These are phyloP conservation scores for Bipolaris oryzae DNA, from an alignment of 2,329 filamentous ascomycete genomes.

Conservation along the genomic window DNA sequence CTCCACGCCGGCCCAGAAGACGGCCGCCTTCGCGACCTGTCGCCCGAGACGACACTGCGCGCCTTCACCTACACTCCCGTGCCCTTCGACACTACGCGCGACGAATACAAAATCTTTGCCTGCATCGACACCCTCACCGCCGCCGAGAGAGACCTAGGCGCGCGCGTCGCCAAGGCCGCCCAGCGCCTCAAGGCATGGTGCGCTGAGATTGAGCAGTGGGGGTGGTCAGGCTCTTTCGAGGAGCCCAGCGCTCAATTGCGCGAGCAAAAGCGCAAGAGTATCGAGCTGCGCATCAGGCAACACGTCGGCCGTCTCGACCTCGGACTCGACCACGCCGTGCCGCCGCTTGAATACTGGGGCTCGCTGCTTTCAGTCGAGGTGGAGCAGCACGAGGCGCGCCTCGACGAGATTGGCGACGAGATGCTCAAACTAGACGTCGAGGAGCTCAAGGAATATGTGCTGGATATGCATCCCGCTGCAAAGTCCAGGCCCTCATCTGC, in stretches of 20 bases:
- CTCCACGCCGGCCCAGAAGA: slow-evolving; percentile 38
- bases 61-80: slow-evolving; percentile 53
- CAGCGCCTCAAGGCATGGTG: slow-evolving; percentile 76
- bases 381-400: slow-evolving; percentile 70
- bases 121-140: slow-evolving; percentile 69
- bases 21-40: slow-evolving; percentile 43
- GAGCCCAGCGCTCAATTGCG: slow-evolving; percentile 40
- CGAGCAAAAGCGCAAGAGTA: slow-evolving; percentile 37
- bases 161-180: slow-evolving; percentile 72
- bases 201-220: slow-evolving; percentile 70
- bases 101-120: slow-evolving; percentile 50
- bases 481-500: slow-evolving; percentile 55
- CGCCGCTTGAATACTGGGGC: slow-evolving; percentile 65
- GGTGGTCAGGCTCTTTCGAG: slow-evolving; percentile 61
- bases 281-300: slow-evolving; percentile 42
- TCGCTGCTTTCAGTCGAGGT: slow-evolving; percentile 71
- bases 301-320: slow-evolving; percentile 30
- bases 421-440: slow-evolving; percentile 77
- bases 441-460: slow-evolving; percentile 85
- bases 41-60: slow-evolving; percentile 52
- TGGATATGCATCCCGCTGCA: slow-evolving; percentile 72
- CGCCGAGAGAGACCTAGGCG: slow-evolving; percentile 72
- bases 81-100: slow-evolving; percentile 50
- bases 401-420: slow-evolving; percentile 74
- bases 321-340: slow-evolving; percentile 27